phyloP scores from a whole-genome alignment of 163 green algal genomes.

The Scenedesmus sp. region DNA sequence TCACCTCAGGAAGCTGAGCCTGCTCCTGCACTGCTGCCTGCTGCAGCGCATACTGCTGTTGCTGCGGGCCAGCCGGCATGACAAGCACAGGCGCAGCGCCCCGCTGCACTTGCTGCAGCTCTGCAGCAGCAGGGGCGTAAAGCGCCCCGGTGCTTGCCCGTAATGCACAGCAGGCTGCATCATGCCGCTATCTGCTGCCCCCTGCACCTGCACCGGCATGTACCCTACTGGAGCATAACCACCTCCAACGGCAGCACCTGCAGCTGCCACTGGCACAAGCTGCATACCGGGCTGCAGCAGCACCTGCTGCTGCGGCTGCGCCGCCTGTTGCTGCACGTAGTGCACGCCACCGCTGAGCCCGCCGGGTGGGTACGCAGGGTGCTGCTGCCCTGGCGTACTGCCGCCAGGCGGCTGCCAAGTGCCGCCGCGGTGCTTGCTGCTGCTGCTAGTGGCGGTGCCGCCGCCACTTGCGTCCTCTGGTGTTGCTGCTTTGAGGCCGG shows the following conservation, averaged over 20 bases:
- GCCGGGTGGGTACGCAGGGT: neutral
- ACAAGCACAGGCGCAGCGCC: neutral
- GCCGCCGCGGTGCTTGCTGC: neutral
- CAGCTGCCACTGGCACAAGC: conserved; percentile 16
- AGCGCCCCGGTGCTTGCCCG: neutral
- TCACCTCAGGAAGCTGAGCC: neutral
- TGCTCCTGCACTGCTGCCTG: neutral
- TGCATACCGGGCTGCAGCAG: conserved; percentile 35
- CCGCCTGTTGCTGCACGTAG: conserved; percentile 7
- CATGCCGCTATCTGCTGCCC: neutral
- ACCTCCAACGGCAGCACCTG: neutral
- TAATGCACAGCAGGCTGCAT: neutral
- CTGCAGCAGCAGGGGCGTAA: neutral
- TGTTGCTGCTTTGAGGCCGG: conserved; percentile 31
- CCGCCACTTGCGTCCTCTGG: neutral
- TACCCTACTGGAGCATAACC: neutral
- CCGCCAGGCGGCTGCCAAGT: neutral
- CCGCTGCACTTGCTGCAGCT: neutral
- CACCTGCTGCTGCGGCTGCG: conserved; percentile 18
- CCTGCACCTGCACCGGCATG: neutral
- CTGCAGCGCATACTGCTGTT: neutral
- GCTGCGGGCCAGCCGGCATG: neutral
- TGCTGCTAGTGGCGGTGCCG: neutral
- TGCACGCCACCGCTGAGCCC: neutral
- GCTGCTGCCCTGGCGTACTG: neutral